phyloP scores from a whole-genome alignment of 2,329 filamentous ascomycete genomes.

The Colletotrichum tanaceti region DNA sequence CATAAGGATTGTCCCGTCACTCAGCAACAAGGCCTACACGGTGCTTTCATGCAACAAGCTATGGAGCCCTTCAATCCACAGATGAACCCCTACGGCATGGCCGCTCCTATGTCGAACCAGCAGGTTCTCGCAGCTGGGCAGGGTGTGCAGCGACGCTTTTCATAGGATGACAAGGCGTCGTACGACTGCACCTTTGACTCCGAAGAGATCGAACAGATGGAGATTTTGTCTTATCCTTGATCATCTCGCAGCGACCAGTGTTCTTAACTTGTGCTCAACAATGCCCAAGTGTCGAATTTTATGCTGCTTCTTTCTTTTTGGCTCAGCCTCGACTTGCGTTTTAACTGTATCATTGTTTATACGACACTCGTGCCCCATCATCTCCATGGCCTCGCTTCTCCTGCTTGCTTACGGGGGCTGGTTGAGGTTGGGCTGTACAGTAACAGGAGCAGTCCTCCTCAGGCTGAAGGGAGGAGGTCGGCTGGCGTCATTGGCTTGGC shows the following conservation, averaged over 20 bases:
- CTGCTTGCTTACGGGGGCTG: not conserved
- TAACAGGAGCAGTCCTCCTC: conserved; percentile 28
- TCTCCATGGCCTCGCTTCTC: conserved; percentile 21
- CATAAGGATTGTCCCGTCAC: conserved; percentile 97
- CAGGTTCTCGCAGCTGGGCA: conserved; percentile 66
- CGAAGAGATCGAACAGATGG: conserved; percentile 5
- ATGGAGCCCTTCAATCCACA: conserved; percentile 67
- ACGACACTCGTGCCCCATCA: conserved; percentile 27
- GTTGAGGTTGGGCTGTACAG: conserved; percentile 22
- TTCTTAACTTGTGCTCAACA: not conserved
- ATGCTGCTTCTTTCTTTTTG: not conserved
- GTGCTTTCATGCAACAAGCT: conserved; percentile 66
- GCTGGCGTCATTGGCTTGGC: conserved; percentile 38
- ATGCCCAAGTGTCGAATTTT: not conserved
- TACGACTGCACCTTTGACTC: not conserved
- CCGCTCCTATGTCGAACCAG: conserved; percentile 62
- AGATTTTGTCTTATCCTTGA: not conserved
- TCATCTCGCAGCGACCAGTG: not conserved
- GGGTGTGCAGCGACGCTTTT: conserved; percentile 67
- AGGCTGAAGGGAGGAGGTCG: conserved; percentile 15
- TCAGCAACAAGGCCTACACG: conserved; percentile 81
- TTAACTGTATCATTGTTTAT: conserved; percentile 37
- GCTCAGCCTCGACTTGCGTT: conserved; percentile 13
- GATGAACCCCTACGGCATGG: conserved; percentile 71
- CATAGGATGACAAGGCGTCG: conserved; percentile 54